These are phyloP conservation scores for Umbilicus rupestris DNA, from an alignment of 164 flowering plant species.

Conservation along the genomic window DNA sequence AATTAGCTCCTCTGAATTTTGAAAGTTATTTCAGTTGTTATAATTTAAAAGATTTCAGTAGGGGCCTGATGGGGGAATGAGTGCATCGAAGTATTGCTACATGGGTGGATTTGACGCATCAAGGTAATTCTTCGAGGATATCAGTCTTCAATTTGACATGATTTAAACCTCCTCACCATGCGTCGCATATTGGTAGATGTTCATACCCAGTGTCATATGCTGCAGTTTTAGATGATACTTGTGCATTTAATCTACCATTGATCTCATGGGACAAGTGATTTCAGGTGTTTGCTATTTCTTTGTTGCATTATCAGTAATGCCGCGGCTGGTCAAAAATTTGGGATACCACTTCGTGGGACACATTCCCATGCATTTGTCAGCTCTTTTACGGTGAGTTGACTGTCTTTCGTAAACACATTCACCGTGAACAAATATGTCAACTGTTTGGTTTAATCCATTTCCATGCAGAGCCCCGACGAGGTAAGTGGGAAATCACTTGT, in stretches of 20 bases:
- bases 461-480: conserved; percentile 84
- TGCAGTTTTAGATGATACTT: not conserved
- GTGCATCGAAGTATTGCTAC: conserved; percentile 88
- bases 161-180: no score
- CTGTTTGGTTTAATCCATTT: conserved; percentile 13
- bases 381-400: conserved; percentile 76
- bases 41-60: conserved; percentile 11
- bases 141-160: no score
- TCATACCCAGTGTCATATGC: not conserved
- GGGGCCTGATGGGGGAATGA: conserved; percentile 99
- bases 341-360: conserved; percentile 96
- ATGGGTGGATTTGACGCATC: conserved; percentile 98
- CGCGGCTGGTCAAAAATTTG: conserved; percentile 90
- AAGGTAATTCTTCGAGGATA: conserved; percentile 34
- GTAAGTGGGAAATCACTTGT: conserved; percentile 65
- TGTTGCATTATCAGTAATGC: conserved; percentile 54
- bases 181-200: no score
- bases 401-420: not conserved
- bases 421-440: not conserved
- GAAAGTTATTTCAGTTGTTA: conserved; percentile 4
- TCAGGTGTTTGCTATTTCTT: not conserved
- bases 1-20: conserved; percentile 1
- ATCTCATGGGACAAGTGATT: not conserved
- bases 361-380: conserved; percentile 99
- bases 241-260: not conserved